These are phyloP conservation scores for Fusarium miscanthi DNA, from an alignment of 2,329 filamentous ascomycete species.

Conservation along the genomic window DNA sequence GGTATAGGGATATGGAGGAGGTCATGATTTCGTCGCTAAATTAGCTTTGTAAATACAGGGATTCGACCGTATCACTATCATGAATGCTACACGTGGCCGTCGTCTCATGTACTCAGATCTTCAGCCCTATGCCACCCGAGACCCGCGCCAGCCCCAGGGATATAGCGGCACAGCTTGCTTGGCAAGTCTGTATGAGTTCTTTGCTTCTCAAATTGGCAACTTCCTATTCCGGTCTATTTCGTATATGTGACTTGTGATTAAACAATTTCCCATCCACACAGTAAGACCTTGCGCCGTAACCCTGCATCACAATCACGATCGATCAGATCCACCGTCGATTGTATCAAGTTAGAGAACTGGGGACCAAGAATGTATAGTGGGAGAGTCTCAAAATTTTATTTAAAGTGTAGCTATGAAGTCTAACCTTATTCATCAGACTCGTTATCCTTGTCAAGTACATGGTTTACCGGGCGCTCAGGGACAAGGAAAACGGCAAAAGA, in stretches of 20 bases:
- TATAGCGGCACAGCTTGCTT: background rate
- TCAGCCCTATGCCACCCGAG: background rate
- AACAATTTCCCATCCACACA: background rate
- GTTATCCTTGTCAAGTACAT: constrained; percentile 13
- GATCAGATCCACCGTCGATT: background rate
- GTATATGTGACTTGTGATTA: no score
- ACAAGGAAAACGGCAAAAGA: constrained; percentile 51
- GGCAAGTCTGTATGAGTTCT: background rate
- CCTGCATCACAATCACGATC: background rate
- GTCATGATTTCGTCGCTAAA: background rate
- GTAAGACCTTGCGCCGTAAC: background rate
- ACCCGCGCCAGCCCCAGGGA: accelerated
- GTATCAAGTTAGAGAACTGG: no score
- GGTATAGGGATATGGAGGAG: background rate
- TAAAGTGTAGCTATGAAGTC: background rate
- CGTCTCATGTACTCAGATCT: background rate
- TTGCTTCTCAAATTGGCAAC: background rate
- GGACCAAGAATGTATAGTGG: accelerated
- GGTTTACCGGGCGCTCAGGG: constrained; percentile 45
- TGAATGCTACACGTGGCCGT: accelerated
- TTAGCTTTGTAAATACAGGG: accelerated
- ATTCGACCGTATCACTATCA: background rate
- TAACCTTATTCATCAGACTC: constrained; percentile 6
- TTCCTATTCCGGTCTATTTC: background rate
- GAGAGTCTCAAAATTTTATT: background rate